phyloP scores from a whole-genome alignment of 2,329 filamentous ascomycete genomes.

The Fusarium solani-melongenae region DNA sequence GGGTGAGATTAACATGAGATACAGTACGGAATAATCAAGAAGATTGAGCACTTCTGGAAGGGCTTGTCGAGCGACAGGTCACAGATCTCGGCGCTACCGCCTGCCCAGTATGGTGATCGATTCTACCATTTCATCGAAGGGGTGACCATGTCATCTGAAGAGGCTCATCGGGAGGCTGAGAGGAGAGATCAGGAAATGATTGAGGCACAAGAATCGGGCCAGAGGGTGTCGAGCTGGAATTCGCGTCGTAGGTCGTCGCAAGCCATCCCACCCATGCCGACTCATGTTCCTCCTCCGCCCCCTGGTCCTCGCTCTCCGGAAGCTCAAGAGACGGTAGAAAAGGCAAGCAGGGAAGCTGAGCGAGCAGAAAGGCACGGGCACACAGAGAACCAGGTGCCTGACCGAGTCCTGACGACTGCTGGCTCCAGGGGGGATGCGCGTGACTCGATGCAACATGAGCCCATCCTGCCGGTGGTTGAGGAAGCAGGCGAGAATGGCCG shows the following conservation, averaged over 20 bases:
- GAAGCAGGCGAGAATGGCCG: slow-evolving; percentile 78
- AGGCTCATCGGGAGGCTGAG: slow-evolving; percentile 75
- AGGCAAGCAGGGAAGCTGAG: slow-evolving; percentile 52
- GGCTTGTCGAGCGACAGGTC: slow-evolving; percentile 84
- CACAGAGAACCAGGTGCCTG: slow-evolving; percentile 65
- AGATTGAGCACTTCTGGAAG: slow-evolving; percentile 97
- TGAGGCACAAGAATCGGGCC: slow-evolving; percentile 47
- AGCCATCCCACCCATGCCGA: slow-evolving; percentile 57
- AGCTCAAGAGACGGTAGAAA: slow-evolving; percentile 54
- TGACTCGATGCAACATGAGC: slow-evolving; percentile 67
- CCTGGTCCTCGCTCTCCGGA: slow-evolving; percentile 51
- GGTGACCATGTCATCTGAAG: slow-evolving; percentile 90
- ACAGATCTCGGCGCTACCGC: slow-evolving; percentile 92
- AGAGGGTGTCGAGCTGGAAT: slow-evolving; percentile 52
- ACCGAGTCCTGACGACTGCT: slow-evolving; percentile 64
- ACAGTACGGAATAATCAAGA: slow-evolving; percentile 94
- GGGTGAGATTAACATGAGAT: slow-evolving; percentile 41
- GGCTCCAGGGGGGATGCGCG: slow-evolving; percentile 54
- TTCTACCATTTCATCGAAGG: slow-evolving; percentile 93
- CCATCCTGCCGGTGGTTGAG: slow-evolving; percentile 83
- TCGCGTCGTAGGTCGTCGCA: slow-evolving; percentile 49
- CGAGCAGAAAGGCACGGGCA: slow-evolving; percentile 48
- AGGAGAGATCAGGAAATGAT: slow-evolving; percentile 71
- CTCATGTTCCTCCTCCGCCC: slow-evolving; percentile 58
- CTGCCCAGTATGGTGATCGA: slow-evolving; percentile 89